Evolutionary conservation across 495 filamentous ascomycete genomes (phyloP).

Genomic region (Podospora tetraspora): DNA sequence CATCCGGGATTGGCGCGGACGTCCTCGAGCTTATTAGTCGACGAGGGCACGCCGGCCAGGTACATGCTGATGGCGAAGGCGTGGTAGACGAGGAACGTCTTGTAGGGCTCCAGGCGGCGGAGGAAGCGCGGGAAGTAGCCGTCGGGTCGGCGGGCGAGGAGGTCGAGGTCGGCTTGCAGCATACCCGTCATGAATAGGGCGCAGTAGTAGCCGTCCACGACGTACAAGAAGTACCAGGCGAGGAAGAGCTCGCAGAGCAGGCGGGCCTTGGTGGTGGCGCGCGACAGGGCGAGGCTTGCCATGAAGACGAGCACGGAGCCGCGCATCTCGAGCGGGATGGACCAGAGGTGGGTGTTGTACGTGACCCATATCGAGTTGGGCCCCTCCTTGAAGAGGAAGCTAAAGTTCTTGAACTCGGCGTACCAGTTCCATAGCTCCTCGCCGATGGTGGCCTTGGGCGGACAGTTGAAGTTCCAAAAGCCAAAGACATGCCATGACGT

Average conservation of each 20-base stretch:
- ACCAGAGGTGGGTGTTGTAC: slow-evolving; percentile 41
- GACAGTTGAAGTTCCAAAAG: slow-evolving; percentile 32
- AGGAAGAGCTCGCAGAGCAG: slow-evolving; percentile 31
- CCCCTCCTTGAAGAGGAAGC: slow-evolving; percentile 46
- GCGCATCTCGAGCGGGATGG: slow-evolving; percentile 39
- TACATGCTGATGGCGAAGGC: slow-evolving; percentile 41
- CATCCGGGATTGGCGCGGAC: slow-evolving; percentile 39
- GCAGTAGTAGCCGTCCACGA: slow-evolving; percentile 44
- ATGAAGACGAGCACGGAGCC: slow-evolving; percentile 44
- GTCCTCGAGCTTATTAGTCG: slow-evolving; percentile 30
- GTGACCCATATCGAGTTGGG: slow-evolving; percentile 25
- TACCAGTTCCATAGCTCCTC: slow-evolving; percentile 52
- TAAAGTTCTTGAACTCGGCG: slow-evolving; percentile 54
- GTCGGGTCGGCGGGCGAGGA: slow-evolving; percentile 34
- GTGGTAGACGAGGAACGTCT: slow-evolving; percentile 43
- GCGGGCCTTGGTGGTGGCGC: slow-evolving; percentile 31
- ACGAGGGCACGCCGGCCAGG: slow-evolving; percentile 46
- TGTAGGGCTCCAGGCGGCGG: slow-evolving; percentile 36
- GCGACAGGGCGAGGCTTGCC: slow-evolving; percentile 40
- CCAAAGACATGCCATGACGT: slow-evolving; percentile 47
- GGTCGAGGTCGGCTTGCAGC: slow-evolving; percentile 47
- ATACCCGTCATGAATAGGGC: slow-evolving; percentile 46
- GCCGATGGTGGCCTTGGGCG: slow-evolving; percentile 33
- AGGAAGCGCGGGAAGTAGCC: slow-evolving; percentile 38
- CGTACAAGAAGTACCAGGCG: slow-evolving; percentile 40